Evolutionary conservation across 129 eudicot species (phyloP).

Genomic region (Helichrysum umbraculigerum): DNA sequence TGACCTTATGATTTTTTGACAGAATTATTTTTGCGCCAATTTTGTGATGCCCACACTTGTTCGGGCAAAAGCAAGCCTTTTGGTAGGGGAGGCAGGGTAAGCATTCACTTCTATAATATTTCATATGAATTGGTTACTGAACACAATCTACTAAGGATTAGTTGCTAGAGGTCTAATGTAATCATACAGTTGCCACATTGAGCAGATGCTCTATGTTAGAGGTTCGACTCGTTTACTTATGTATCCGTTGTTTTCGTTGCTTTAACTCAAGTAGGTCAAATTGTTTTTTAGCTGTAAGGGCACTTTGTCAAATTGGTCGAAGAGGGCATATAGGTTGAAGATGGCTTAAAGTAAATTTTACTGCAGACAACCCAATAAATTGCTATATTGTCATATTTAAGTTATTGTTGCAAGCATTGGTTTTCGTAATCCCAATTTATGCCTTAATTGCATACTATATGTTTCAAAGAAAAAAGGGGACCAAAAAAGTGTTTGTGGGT

Average conservation of each 20-base stretch:
- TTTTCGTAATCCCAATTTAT: background rate
- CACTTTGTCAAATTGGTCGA: background rate
- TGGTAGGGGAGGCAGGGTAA: slow-evolving; percentile 84
- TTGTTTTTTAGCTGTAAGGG: background rate
- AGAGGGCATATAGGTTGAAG: background rate
- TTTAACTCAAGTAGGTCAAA: background rate
- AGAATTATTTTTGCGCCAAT: slow-evolving; percentile 81
- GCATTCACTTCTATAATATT: slow-evolving; percentile 19
- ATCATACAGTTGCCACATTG: slow-evolving; percentile 7
- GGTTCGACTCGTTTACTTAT: slow-evolving; percentile 2
- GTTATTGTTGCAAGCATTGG: background rate
- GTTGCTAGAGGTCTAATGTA: slow-evolving; percentile 9
- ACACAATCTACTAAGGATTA: slow-evolving; percentile 4
- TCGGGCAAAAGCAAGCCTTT: slow-evolving; percentile 67
- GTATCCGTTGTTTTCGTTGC: background rate
- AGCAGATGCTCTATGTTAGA: background rate
- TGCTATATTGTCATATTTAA: background rate
- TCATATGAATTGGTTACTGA: slow-evolving; percentile 4
- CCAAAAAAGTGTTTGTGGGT: background rate
- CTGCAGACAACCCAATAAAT: background rate
- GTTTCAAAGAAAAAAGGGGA: background rate
- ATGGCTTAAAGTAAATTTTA: background rate
- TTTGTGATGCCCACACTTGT: slow-evolving; percentile 90
- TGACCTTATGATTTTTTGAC: slow-evolving; percentile 20
- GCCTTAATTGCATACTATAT: background rate